Percentiles rank a stretch among this genome's conserved stretches.
These are phyloP conservation scores for Fusarium praegraminearum DNA, from an alignment of 2,329 filamentous ascomycete species.

Conservation along the genomic window DNA sequence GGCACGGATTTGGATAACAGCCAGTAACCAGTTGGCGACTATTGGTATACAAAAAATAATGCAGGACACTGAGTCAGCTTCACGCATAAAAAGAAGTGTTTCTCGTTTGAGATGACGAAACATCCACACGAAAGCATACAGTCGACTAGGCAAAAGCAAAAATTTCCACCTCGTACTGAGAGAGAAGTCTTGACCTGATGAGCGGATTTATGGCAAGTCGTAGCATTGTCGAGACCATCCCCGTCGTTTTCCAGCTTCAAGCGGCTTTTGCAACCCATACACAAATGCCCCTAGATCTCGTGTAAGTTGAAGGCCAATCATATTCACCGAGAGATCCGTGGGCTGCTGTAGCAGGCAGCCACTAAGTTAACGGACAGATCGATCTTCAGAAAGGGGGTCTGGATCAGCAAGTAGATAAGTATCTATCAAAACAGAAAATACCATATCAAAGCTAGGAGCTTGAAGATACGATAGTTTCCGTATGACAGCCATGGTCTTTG, in stretches of 20 bases:
- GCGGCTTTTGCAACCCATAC: constrained; percentile 20
- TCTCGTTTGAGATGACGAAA: constrained; percentile 5
- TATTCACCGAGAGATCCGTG: constrained; percentile 15
- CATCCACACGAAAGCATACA: neutral
- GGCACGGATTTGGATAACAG: constrained; percentile 18
- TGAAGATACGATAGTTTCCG: constrained; percentile 33
- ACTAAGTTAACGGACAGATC: constrained; percentile 30
- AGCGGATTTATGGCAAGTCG: neutral
- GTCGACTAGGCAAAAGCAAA: neutral
- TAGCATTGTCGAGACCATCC: neutral
- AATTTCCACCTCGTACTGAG: neutral
- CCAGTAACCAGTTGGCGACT: constrained; percentile 14
- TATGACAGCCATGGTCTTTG: constrained; percentile 7
- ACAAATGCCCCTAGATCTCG: constrained; percentile 23
- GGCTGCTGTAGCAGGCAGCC: constrained; percentile 34
- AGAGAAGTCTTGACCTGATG: neutral
- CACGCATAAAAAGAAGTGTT: neutral
- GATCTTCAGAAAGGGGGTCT: constrained; percentile 34
- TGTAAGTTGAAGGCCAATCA: constrained; percentile 38
- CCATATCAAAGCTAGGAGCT: constrained; percentile 15
- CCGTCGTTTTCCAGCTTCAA: constrained; percentile 3
- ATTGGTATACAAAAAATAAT: constrained; percentile 7
- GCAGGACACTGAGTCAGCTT: constrained; percentile 17
- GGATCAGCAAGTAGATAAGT: constrained; percentile 22
- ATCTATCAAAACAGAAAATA: constrained; percentile 13